Conservation (phyloP, 1,139 yeast genomes). For the Yamadazyma triangularis region DNA sequence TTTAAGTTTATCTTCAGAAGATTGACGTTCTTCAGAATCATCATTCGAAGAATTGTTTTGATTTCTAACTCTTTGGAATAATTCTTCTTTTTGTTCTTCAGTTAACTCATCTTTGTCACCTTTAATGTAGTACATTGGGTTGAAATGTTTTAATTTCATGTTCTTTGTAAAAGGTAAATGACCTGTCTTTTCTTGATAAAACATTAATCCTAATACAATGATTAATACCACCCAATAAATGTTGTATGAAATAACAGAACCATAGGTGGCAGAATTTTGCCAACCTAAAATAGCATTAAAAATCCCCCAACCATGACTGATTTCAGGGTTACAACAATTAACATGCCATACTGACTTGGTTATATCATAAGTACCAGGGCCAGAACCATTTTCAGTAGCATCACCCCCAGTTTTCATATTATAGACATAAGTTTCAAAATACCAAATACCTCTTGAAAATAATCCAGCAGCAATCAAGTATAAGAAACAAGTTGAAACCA, state of each 20-base stretch:
- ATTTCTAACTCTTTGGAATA: slow-evolving; percentile 38
- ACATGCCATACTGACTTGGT: slow-evolving; percentile 77
- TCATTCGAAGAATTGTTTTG: slow-evolving; percentile 8
- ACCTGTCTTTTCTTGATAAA: slow-evolving; percentile 59
- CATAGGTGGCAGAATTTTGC: slow-evolving; percentile 88
- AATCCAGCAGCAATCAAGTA: slow-evolving; percentile 81
- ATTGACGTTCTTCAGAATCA: slow-evolving; percentile 14
- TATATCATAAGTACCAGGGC: slow-evolving; percentile 83
- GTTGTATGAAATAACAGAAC: slow-evolving; percentile 76
- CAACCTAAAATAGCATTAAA: slow-evolving; percentile 83
- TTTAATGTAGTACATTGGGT: slow-evolving; percentile 66
- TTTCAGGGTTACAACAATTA: slow-evolving; percentile 84
- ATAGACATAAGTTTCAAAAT: slow-evolving; percentile 60
- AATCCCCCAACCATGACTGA: slow-evolving; percentile 84
- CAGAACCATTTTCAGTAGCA: slow-evolving; percentile 78
- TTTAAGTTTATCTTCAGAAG: slow-evolving; percentile 17
- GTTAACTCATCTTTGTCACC: slow-evolving; percentile 59
- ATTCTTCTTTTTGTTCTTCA: slow-evolving; percentile 43
- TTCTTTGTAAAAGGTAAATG: slow-evolving; percentile 35
- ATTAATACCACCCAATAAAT: slow-evolving; percentile 70
- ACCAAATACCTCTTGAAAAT: slow-evolving; percentile 85
- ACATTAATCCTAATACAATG: slow-evolving; percentile 46
- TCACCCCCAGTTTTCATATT: slow-evolving; percentile 70
- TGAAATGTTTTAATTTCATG: slow-evolving; percentile 48
- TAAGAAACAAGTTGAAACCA: slow-evolving; percentile 71